These are phyloP conservation scores for Leccinum arenicola DNA, from an alignment of 768 basidiomycete genomes.

Conservation along the genomic window DNA sequence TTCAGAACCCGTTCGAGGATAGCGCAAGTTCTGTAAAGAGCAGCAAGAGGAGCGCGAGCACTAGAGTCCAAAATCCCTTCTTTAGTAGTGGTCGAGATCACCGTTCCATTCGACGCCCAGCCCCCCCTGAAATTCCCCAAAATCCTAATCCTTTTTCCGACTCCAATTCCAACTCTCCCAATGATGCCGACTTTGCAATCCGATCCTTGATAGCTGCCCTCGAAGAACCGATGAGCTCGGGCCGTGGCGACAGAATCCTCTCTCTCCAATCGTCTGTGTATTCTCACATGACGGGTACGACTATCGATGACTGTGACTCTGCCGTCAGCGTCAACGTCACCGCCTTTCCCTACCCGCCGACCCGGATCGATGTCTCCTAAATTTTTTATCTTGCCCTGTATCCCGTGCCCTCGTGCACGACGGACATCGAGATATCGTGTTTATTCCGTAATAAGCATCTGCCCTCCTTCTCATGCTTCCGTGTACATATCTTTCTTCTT, in stretches of 20 bases:
- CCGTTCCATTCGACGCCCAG: slow-evolving; percentile 18
- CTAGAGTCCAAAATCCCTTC: slow-evolving; percentile 35
- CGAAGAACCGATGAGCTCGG: slow-evolving; percentile 45
- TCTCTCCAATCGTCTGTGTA: slow-evolving; percentile 55
- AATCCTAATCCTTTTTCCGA: slow-evolving; percentile 45
- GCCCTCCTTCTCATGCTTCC: slow-evolving; percentile 10
- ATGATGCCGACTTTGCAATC: slow-evolving; percentile 39
- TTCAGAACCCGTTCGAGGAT: slow-evolving; percentile 28
- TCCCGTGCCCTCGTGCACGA: background rate
- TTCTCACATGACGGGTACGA: slow-evolving; percentile 22
- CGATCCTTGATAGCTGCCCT: slow-evolving; percentile 69
- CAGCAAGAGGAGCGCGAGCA: background rate
- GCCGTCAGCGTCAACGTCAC: slow-evolving; percentile 21
- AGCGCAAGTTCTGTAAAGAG: slow-evolving; percentile 15
- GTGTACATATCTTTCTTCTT: slow-evolving; percentile 6
- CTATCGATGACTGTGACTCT: slow-evolving; percentile 25
- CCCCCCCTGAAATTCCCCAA: slow-evolving; percentile 10
- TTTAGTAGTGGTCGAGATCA: slow-evolving; percentile 40
- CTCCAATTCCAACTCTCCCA: slow-evolving; percentile 16
- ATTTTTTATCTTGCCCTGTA: background rate
- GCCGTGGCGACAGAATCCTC: slow-evolving; percentile 48
- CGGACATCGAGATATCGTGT: background rate
- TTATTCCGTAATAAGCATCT: slow-evolving; percentile 6
- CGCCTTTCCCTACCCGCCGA: slow-evolving; percentile 32
- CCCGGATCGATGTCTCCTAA: slow-evolving; percentile 12